Evolutionary conservation across 495 filamentous ascomycete genomes (phyloP), one percentile per base, ranked within the genome.

Genomic region (Lepraria neglecta): DNA sequence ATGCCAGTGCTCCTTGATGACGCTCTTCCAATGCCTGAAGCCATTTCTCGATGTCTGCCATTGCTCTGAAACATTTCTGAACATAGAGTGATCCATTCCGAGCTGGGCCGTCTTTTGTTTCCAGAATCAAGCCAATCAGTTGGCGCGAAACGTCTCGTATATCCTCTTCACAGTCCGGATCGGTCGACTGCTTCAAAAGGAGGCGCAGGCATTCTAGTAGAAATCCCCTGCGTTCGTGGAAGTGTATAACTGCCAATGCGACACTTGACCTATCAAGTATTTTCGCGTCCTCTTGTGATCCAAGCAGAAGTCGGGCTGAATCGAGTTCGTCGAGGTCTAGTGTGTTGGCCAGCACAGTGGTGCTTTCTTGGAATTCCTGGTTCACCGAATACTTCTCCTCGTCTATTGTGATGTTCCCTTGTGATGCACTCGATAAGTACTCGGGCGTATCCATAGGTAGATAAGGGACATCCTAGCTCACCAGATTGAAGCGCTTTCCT

Each of bases 251-350:
- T 62, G 88, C 88, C 56, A 84, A 83, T 63, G 87, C 83, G 45
- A 87, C 75, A 64, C 84, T 77, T 27, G 89, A 74, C 33, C 90
- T 80, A 60, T 89, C 88, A 30, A 90, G 76, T 17, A 77, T 65
- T 51, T 83, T 77, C 11, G 83, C 76, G 64, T 89, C 83, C 52
- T 82, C 77, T 68, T 88, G 81, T 7, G 87, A 82, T 44, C 80
- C 79, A 19, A 95, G 71, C 60, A 92, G 82, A 28, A 95, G 75
- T 51, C 78, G 72, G 7, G 91, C 89, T 24, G 95, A 87, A 68
- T 91, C 77, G 53, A 95, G 65, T 72, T 99, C 94, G 73, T 99
- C 92, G 31, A 99, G 78, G 65, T 95, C 82, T 57, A 97, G 78
- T 28, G 85, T 85, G 74, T 97, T 92, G 55, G 92, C 89, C 43